Evolutionary conservation across 225 moss, liverwort and hornwort genomes (phyloP).

Genomic region (Antitrichia curtipendula): DNA sequence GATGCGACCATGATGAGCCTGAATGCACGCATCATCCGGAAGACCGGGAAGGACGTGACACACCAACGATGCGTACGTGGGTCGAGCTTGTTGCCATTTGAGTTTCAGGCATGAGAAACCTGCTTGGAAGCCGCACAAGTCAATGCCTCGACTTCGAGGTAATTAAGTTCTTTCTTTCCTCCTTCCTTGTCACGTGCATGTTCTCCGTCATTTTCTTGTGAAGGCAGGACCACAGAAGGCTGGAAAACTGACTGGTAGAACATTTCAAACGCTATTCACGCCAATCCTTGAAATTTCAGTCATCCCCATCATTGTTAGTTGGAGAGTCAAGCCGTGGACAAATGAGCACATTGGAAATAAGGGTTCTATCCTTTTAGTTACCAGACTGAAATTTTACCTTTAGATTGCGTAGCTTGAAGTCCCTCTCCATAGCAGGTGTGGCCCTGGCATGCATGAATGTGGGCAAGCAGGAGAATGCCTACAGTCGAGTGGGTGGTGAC

Average conservation of each 20-base stretch:
- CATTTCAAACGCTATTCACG: neutral
- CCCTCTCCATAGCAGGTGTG: neutral
- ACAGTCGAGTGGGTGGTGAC: neutral
- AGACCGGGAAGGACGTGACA: no score
- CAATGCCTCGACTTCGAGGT: conserved; percentile 14
- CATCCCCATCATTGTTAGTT: no score
- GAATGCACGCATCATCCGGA: no score
- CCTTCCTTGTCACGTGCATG: neutral
- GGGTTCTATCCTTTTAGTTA: neutral
- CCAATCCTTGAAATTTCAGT: neutral
- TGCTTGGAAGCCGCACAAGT: neutral
- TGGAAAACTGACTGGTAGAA: no score
- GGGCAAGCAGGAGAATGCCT: neutral
- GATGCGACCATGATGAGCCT: no score
- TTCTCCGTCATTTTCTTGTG: neutral
- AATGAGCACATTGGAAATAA: neutral
- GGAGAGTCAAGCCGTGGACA: neutral
- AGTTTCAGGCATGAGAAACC: no score
- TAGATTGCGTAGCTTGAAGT: neutral
- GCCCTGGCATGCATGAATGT: neutral
- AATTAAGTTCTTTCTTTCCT: neutral
- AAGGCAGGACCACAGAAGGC: neutral
- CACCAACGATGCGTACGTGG: no score
- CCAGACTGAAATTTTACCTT: neutral
- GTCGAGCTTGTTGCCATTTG: no score